phyloP scores from a whole-genome alignment of 2,329 filamentous ascomycete species.

The Coleophoma eucalyptorum region DNA sequence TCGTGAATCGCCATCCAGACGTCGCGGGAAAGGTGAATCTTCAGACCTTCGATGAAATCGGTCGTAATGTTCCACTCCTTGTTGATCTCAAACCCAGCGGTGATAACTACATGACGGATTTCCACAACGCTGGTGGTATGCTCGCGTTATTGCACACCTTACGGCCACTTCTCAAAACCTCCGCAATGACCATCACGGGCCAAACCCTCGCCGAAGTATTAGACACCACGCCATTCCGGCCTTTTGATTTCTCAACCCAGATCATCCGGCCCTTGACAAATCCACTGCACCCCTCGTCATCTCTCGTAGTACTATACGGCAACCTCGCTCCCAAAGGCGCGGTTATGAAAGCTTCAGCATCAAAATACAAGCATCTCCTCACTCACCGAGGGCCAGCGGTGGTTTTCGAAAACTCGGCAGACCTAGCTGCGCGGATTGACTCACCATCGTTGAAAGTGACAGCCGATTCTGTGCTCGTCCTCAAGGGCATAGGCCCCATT shows the following conservation, averaged over 20 bases:
- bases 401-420: constrained; percentile 42
- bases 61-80: constrained; percentile 39
- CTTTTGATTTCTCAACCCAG: constrained; percentile 34
- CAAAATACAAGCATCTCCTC: constrained; percentile 40
- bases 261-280: constrained; percentile 40
- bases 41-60: constrained; percentile 42
- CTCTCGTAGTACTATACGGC: constrained; percentile 39
- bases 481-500: constrained; percentile 45
- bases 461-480: constrained; percentile 38
- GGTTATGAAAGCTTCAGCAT: constrained; percentile 46
- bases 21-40: constrained; percentile 40
- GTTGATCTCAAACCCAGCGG: constrained; percentile 50
- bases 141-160: constrained; percentile 40
- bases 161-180: constrained; percentile 39
- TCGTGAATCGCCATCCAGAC: constrained; percentile 44
- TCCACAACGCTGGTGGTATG: constrained; percentile 50
- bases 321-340: constrained; percentile 45
- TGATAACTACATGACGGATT: constrained; percentile 51
- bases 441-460: constrained; percentile 38
- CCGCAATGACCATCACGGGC: constrained; percentile 41
- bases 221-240: constrained; percentile 35
- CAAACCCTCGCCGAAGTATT: constrained; percentile 42
- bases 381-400: constrained; percentile 39
- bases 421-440: constrained; percentile 42
- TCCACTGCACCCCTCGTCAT: constrained; percentile 40